Evolutionary conservation across 306 rosid species (phyloP), one percentile per base, ranked within the genome.

Genomic region (Fragaria nilgerrensis): DNA sequence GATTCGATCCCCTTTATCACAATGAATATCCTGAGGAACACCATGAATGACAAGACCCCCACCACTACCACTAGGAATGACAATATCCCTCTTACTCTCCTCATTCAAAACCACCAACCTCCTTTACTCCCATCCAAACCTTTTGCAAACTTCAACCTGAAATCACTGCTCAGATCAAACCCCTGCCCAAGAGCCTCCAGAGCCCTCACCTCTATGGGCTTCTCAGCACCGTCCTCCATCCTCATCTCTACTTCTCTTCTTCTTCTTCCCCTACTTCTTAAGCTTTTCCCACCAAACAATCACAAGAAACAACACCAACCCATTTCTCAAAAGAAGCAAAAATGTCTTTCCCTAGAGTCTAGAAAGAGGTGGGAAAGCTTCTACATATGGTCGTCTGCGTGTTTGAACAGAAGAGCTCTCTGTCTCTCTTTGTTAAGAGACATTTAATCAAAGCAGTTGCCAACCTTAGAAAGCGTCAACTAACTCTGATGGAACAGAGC

Each of bases 1-100:
- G 36, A 88, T 87, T 77, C 97, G 91, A 83, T 95, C 98, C 62
- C 98, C 98, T 86, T 95, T 95, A 81, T 95, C 98, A 61, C 93
- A 92, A 0, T 90, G 85, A 66, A 95, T 90, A 78, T 89, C 88
- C 81, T 89, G 89, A n/a, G 98, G 89, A 78, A 95, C 96, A 48
- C 93, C 92, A 53, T 14, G 74, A 77, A 90, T 83, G 13, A 86
- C 72, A 63, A 83, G 59, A 37, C 98, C 96, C 32, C 74, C 80
- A 41, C 76, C 84, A 23, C 85, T 90, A n/a, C 69, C 69, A 34
- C 69, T 64, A 64, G 98, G 97, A 79, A 95, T 84, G 64, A 92
- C 81, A 73, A 95, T 76, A 84, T 95, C 98, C 74, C 93, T 89
- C 68, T 73, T 86, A 72, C 84, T 88, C 6, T 48, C 72, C 83